Evolutionary conservation across 305 asterid species (phyloP).

Genomic region (Solanum hybrid): DNA sequence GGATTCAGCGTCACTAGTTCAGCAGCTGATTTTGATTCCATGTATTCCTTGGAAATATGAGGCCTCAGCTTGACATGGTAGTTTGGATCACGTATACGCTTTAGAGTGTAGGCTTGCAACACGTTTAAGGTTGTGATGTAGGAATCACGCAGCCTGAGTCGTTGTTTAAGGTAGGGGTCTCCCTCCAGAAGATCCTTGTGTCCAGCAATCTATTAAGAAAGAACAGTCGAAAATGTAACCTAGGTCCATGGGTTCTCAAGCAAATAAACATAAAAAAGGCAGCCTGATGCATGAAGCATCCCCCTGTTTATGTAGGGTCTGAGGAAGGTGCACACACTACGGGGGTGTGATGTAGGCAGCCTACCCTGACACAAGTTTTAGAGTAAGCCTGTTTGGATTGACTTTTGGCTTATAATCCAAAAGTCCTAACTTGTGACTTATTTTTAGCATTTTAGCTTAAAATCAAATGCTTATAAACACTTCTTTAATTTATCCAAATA

Average conservation of each 20-base stretch:
- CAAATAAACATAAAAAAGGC: background rate
- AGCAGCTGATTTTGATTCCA: conserved; percentile 33
- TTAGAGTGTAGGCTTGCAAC: conserved; percentile 44
- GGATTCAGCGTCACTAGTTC: conserved; percentile 46
- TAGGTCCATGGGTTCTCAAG: background rate
- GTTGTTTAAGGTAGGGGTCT: conserved; percentile 46
- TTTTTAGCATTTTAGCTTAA: background rate
- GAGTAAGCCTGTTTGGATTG: background rate
- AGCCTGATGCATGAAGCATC: background rate
- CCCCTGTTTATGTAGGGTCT: background rate
- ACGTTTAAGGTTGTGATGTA: conserved; percentile 44
- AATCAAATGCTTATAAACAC: background rate
- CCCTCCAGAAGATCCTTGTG: conserved; percentile 53
- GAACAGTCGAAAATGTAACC: background rate
- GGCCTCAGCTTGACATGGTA: conserved; percentile 37
- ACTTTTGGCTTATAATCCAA: background rate
- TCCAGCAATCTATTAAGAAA: conserved; percentile 33
- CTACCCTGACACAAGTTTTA: background rate
- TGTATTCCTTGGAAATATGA: conserved; percentile 32
- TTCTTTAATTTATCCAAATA: background rate
- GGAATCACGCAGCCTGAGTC: conserved; percentile 35
- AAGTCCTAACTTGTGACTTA: background rate
- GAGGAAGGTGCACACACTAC: background rate
- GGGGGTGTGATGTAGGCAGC: background rate
- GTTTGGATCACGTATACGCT: conserved; percentile 37